These are phyloP conservation scores for Metarhizium rileyi DNA, from an alignment of 2,329 filamentous ascomycete genomes.

Conservation along the genomic window DNA sequence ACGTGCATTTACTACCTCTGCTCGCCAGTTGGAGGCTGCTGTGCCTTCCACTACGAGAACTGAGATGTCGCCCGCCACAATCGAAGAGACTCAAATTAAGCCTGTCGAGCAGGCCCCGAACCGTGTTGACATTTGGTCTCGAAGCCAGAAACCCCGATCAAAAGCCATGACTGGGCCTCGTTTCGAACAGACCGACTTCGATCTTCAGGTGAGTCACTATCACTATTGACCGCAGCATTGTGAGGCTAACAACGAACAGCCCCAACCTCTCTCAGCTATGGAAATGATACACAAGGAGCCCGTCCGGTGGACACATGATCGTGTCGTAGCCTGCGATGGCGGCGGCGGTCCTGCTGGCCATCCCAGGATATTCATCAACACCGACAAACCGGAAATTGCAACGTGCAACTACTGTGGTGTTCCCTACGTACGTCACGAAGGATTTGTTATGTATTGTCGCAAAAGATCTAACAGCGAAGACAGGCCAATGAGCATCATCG, in stretches of 20 bases:
- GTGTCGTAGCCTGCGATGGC: conserved; percentile 79
- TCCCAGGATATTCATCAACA: conserved; percentile 93
- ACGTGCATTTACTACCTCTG: conserved; percentile 39
- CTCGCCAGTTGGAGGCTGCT: conserved; percentile 36
- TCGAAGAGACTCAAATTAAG: conserved; percentile 32
- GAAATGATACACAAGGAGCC: conserved; percentile 94
- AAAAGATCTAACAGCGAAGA: background rate
- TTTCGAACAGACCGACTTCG: conserved; percentile 96
- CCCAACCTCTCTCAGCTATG: conserved; percentile 81
- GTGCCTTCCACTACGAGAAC: conserved; percentile 27
- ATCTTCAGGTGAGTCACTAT: conserved; percentile 67
- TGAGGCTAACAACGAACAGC: conserved; percentile 42
- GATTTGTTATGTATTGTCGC: background rate
- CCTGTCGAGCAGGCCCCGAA: conserved; percentile 76
- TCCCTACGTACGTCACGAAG: conserved; percentile 64
- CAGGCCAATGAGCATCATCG: conserved; percentile 88
- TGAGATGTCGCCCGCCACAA: conserved; percentile 32
- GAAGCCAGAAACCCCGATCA: conserved; percentile 71
- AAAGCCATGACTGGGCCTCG: conserved; percentile 86
- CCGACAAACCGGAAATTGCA: conserved; percentile 90
- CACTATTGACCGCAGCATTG: background rate
- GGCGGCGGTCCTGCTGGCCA: conserved; percentile 86
- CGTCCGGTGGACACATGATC: conserved; percentile 80
- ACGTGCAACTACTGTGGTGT: conserved; percentile 87
- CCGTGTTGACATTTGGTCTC: conserved; percentile 68